These are phyloP conservation scores for Sugiyamaella sp. DNA, from an alignment of 1,139 yeast species.

Conservation along the genomic window DNA sequence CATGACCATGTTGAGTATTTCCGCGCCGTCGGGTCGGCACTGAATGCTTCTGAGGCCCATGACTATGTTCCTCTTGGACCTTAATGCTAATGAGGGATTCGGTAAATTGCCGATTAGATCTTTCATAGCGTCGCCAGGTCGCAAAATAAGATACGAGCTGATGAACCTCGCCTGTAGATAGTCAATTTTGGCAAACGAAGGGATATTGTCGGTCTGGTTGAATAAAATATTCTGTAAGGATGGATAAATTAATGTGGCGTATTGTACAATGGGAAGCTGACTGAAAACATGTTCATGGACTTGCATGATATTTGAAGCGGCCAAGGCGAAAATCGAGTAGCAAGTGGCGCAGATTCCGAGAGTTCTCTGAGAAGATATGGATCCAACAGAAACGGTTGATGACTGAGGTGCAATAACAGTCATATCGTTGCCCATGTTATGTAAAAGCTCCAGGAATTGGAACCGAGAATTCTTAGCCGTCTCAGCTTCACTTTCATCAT, in stretches of 20 bases:
- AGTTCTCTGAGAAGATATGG: slow-evolving; percentile 11
- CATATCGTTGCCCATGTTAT: slow-evolving; percentile 5
- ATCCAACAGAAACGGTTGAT: neutral
- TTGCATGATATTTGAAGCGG: slow-evolving; percentile 33
- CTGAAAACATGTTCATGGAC: slow-evolving; percentile 46
- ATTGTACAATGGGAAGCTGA: slow-evolving; percentile 48
- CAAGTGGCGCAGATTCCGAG: slow-evolving; percentile 18
- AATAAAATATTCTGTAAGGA: slow-evolving; percentile 34
- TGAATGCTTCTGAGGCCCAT: slow-evolving; percentile 29
- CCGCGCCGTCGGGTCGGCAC: slow-evolving; percentile 27
- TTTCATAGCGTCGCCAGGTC: slow-evolving; percentile 22
- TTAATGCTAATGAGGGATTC: slow-evolving; percentile 11
- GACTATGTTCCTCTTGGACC: slow-evolving; percentile 29
- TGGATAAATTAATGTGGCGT: slow-evolving; percentile 48
- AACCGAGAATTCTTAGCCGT: slow-evolving; percentile 1
- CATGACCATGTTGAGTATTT: slow-evolving; percentile 22
- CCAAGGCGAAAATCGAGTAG: slow-evolving; percentile 22
- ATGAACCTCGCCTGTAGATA: slow-evolving; percentile 34
- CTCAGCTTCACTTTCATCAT: neutral
- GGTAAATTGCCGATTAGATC: slow-evolving; percentile 25
- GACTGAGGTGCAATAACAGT: neutral
- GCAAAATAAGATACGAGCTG: slow-evolving; percentile 27
- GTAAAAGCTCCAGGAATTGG: slow-evolving; percentile 5
- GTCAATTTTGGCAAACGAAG: slow-evolving; percentile 29
- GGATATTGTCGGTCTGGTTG: slow-evolving; percentile 32